Conservation (phyloP, 2,329 filamentous ascomycete species). For the Fusarium napiforme region DNA sequence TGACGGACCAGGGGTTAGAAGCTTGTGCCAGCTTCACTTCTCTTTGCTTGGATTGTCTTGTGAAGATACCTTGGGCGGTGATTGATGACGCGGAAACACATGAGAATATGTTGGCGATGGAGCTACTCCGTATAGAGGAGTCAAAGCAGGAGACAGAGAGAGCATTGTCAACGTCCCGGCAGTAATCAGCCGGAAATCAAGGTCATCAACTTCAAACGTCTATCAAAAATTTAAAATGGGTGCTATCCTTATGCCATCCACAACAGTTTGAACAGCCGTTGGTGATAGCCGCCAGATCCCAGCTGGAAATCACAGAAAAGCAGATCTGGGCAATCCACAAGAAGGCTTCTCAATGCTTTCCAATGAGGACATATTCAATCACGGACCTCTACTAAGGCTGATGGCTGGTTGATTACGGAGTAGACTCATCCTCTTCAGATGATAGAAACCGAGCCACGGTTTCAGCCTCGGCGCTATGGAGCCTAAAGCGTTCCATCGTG, state of each 20-base stretch:
- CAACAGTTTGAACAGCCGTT: slow-evolving; percentile 9
- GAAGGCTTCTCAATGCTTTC: not conserved
- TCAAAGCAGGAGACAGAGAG: not conserved
- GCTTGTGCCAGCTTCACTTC: slow-evolving; percentile 41
- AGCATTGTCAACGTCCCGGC: slow-evolving; percentile 1
- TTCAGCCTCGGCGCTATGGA: slow-evolving; percentile 42
- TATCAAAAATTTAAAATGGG: slow-evolving; percentile 22
- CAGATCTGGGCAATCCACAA: slow-evolving; percentile 16
- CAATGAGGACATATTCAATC: slow-evolving; percentile 6
- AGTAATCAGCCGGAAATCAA: slow-evolving; percentile 10
- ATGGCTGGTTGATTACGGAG: slow-evolving; percentile 8
- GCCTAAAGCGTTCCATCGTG: slow-evolving; percentile 23
- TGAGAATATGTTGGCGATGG: not conserved
- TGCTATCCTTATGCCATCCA: slow-evolving; percentile 12
- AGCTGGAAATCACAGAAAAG: slow-evolving; percentile 19
- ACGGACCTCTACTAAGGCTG: slow-evolving; percentile 2
- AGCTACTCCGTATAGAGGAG: not conserved
- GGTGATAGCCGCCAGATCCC: slow-evolving; percentile 26
- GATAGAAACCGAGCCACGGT: slow-evolving; percentile 42
- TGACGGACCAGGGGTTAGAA: slow-evolving; percentile 35
- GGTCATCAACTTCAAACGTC: slow-evolving; percentile 41
- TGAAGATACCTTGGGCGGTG: slow-evolving; percentile 4
- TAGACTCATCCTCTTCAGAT: slow-evolving; percentile 34
- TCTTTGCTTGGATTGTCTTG: slow-evolving; percentile 3
- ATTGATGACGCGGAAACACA: slow-evolving; percentile 17